These are phyloP conservation scores for Podospora pseudoanserina DNA, from an alignment of 495 filamentous ascomycete species.

Conservation along the genomic window DNA sequence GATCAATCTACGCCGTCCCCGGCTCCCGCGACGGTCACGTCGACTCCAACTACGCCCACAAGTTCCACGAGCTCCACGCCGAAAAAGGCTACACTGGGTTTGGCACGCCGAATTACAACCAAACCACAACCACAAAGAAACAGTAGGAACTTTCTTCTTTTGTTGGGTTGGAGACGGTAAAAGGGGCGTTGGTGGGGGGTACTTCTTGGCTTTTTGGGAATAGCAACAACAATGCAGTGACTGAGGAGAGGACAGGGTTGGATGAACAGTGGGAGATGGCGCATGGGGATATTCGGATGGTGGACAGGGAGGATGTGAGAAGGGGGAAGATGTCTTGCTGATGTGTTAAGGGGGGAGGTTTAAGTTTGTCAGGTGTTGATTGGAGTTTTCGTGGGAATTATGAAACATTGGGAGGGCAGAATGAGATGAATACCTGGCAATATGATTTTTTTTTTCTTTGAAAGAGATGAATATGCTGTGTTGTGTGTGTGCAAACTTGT, in stretches of 20 bases:
- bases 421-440: no score
- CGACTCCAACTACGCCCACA: conserved; percentile 43
- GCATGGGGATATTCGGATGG: not conserved
- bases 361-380: no score
- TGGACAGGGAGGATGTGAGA: not conserved
- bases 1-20: conserved; percentile 59
- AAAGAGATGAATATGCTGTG: no score
- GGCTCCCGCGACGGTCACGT: conserved; percentile 55
- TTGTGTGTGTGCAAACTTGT: no score
- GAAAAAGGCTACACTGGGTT: conserved; percentile 26
- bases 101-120: not conserved
- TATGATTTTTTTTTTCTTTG: no score
- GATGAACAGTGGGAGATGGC: not conserved
- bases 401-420: no score
- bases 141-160: not conserved
- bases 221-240: not conserved
- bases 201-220: not conserved
- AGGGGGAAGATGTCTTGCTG: not conserved
- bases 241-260: not conserved
- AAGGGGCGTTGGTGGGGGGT: not conserved
- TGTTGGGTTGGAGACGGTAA: not conserved
- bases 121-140: not conserved
- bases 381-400: no score
- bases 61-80: conserved; percentile 43
- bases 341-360: not conserved